Evolutionary conservation across 306 rosid species (phyloP).

Genomic region (Rosa persica): DNA sequence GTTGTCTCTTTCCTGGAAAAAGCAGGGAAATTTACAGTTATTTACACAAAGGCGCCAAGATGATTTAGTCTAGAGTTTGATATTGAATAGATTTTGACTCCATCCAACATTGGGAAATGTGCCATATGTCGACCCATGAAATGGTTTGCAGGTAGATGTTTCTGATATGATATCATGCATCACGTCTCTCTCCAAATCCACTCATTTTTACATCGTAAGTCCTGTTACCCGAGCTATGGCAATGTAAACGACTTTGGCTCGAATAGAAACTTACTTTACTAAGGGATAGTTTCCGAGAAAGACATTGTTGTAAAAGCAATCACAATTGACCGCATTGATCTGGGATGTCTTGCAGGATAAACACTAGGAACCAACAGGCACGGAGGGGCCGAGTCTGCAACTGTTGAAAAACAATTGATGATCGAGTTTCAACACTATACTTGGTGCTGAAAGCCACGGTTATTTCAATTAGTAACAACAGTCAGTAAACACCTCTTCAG

Average conservation of each 20-base stretch:
- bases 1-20: slow-evolving; percentile 3
- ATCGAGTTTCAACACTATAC: neutral
- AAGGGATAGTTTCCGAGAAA: neutral
- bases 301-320: neutral
- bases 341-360: neutral
- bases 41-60: neutral
- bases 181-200: neutral
- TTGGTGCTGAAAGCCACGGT: neutral
- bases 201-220: neutral
- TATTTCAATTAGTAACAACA: neutral
- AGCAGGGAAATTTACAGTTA: neutral
- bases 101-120: neutral
- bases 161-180: neutral
- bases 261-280: neutral
- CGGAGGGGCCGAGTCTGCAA: neutral
- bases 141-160: neutral
- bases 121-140: neutral
- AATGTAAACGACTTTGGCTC: neutral
- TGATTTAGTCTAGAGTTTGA: neutral
- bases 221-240: neutral
- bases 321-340: neutral
- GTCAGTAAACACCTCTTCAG: too few species aligned
- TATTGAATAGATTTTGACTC: neutral
- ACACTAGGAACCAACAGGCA: neutral
- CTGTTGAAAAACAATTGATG: neutral